Base-by-base conservation (phyloP, 352 stramenopile species). In the Plasmopara viticola region DNA sequence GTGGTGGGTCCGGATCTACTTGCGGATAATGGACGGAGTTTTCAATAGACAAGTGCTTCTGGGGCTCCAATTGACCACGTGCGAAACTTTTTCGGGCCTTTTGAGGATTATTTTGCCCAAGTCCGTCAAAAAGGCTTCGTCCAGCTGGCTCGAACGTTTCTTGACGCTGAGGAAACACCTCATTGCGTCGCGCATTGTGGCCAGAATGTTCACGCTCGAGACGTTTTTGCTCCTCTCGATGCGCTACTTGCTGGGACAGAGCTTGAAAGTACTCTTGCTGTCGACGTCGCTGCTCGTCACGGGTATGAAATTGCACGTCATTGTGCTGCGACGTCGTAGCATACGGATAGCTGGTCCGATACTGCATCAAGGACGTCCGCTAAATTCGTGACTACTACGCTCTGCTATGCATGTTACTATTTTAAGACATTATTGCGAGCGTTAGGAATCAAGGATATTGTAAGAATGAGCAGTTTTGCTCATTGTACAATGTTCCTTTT, bases 201-300 rank as follows among this genome's bases (percentile, higher is more conserved):
- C 58, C 50, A 7, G 70, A 58, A 9, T 64, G 18, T 42, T 76
- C 63, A 38, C 62, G 61, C n/a, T 82, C 67, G 4, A 52, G 62
- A 5, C 58, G 73, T 43, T 80, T 77, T 40, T 78, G 73, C 48
- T 71, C 46, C 18, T 87, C 68, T 3, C 64, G 73, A 53, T 81
- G 65, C 6, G 70, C 71, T 9, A 85, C 73, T 46, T 85, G 76
- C 40, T 87, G 61, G 3, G 71, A 64, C 1, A 87, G 54, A 9
- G 72, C 75, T 40, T 75, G 68, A 0, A 72, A 73, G 41, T 86
- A 86, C 40, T 78, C 72, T 3, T 76, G 63, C 52, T 86, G 75
- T 18, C 61, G 53, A 8, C 72, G 72, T 13, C 75, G 61, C 58
- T 84, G 72, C 43, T 84, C 72, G 7, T 83, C 72, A 9, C 80